Evolutionary conservation across 2,329 filamentous ascomycete species (phyloP).

Genomic region (Ascochyta pisi): DNA sequence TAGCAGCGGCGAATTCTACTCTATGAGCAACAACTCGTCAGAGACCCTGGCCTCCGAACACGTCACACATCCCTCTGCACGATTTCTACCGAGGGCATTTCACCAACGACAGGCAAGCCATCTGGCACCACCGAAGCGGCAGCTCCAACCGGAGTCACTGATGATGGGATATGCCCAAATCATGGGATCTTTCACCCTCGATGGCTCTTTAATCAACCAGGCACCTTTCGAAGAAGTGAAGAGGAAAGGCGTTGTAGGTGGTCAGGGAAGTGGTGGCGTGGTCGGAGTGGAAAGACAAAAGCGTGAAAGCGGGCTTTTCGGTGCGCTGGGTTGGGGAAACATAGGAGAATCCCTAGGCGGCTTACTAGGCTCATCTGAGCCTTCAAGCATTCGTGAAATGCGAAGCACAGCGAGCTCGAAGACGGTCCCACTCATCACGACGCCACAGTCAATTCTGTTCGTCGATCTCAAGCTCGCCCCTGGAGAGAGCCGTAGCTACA

Average conservation of each 20-base stretch:
- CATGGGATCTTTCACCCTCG: conserved; percentile 87
- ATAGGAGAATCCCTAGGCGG: conserved; percentile 89
- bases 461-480: conserved; percentile 88
- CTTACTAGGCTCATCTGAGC: conserved; percentile 81
- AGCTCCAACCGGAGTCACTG: conserved; percentile 71
- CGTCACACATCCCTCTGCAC: conserved; percentile 56
- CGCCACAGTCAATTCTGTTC: conserved; percentile 93
- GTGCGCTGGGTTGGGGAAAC: conserved; percentile 84
- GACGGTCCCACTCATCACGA: conserved; percentile 89
- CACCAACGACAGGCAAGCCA: conserved; percentile 43
- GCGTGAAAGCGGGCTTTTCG: conserved; percentile 78
- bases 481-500: conserved; percentile 86
- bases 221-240: conserved; percentile 95
- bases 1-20: conserved; percentile 94
- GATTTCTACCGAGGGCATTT: conserved; percentile 53
- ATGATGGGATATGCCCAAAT: conserved; percentile 99
- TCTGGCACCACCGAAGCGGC: conserved; percentile 40
- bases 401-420: conserved; percentile 84
- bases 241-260: conserved; percentile 86
- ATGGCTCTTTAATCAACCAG: conserved; percentile 89
- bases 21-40: conserved; percentile 90
- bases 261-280: conserved; percentile 81
- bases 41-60: conserved; percentile 95
- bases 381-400: conserved; percentile 96
- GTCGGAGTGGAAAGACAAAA: conserved; percentile 79